A percentile compares a stretch with the other conserved stretches of the same genome.
phyloP scores from a whole-genome alignment of 179 eudicot species.

The Camellia oleifera region DNA sequence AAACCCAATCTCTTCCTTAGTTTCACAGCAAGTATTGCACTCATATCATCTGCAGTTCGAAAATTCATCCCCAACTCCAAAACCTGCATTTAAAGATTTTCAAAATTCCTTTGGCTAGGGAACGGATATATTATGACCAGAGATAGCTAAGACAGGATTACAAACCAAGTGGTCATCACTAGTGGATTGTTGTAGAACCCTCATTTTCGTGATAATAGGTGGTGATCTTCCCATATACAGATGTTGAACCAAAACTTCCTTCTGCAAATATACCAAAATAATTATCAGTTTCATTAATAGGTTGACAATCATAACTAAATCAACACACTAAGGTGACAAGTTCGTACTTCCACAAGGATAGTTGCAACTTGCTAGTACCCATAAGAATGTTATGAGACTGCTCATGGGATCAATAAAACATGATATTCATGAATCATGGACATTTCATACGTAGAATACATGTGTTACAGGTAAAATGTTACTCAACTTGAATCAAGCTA shows the following conservation, averaged over 20 bases:
- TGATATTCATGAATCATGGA: too few relatives aligned
- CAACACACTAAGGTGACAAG: not conserved
- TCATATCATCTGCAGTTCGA: too few relatives aligned
- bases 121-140: not conserved
- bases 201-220: constrained; percentile 84
- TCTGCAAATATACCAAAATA: constrained; percentile 40
- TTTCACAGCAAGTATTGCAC: too few relatives aligned
- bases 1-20: too few relatives aligned
- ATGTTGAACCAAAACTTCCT: constrained; percentile 58
- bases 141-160: constrained; percentile 6
- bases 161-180: constrained; percentile 93
- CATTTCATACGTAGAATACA: too few relatives aligned
- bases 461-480: not conserved
- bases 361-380: too few relatives aligned
- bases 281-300: constrained; percentile 4
- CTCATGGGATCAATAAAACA: too few relatives aligned
- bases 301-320: not conserved
- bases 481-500: not conserved
- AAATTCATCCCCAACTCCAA: too few relatives aligned
- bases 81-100: constrained; percentile 9
- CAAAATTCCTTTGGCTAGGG: not conserved
- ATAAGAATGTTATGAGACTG: not conserved
- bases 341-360: not conserved
- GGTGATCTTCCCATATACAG: constrained; percentile 91
- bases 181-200: constrained; percentile 67